phyloP scores from a whole-genome alignment of 1,284 basidiomycete species.

The Coriolopsis trogii region DNA sequence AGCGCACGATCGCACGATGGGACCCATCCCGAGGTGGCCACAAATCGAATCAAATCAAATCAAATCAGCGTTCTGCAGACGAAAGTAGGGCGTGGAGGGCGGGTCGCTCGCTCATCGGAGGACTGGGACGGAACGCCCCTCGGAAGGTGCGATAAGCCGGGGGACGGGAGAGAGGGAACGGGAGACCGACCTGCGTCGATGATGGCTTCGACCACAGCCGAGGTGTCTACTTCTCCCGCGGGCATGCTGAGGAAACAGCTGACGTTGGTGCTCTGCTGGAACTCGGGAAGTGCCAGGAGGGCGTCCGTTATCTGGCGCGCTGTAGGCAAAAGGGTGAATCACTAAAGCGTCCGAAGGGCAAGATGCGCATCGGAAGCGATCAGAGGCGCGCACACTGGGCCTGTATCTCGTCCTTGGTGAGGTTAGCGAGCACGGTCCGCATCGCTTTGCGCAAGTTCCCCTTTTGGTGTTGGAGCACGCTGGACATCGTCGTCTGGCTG shows the following conservation, averaged over 20 bases:
- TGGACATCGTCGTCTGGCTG: constrained; percentile 19
- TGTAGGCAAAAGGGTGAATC: constrained; percentile 33
- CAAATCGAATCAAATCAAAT: no score
- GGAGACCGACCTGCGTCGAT: constrained; percentile 45
- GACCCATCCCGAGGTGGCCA: no score
- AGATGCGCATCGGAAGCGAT: constrained; percentile 5
- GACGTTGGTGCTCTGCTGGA: constrained; percentile 50
- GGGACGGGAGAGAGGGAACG: no score
- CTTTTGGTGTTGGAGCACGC: constrained; percentile 49
- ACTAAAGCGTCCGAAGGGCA: constrained; percentile 4
- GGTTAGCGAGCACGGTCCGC: constrained; percentile 40
- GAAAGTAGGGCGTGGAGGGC: no score
- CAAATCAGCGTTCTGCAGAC: no score
- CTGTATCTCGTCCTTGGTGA: constrained; percentile 48
- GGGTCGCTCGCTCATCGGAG: no score
- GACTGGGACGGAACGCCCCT: no score
- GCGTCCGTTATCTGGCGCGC: constrained; percentile 58
- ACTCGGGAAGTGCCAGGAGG: constrained; percentile 48
- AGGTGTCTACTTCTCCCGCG: constrained; percentile 65
- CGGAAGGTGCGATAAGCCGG: no score
- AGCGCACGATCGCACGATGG: no score
- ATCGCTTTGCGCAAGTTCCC: constrained; percentile 52
- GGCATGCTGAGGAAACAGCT: constrained; percentile 84
- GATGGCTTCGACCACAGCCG: constrained; percentile 48
- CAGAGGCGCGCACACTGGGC: constrained; percentile 56